A percentile compares a stretch with the other conserved stretches of the same genome.
Evolutionary conservation across 2,329 filamentous ascomycete species (phyloP).

Genomic region (Blumeriella jaapii): DNA sequence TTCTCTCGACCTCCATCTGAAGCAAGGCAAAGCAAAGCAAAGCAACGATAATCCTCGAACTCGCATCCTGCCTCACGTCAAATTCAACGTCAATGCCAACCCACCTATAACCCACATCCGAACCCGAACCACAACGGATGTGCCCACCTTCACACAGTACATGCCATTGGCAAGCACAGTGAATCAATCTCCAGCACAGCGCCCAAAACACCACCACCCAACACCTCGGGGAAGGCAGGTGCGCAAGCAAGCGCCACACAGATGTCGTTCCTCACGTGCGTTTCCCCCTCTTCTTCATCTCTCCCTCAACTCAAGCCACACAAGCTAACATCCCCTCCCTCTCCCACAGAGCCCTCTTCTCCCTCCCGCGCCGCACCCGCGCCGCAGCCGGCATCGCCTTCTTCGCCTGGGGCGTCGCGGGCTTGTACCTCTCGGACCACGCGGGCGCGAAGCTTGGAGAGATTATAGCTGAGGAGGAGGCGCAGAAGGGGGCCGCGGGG

Average conservation of each 20-base stretch:
- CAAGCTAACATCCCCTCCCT: background rate
- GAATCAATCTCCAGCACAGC: too few species aligned
- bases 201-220: too few species aligned
- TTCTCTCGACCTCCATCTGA: too few species aligned
- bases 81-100: too few species aligned
- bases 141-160: too few species aligned
- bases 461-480: too few species aligned
- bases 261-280: background rate
- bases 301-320: background rate
- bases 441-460: constrained; percentile 65
- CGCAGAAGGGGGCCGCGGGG: background rate
- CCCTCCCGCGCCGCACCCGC: constrained; percentile 58
- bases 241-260: background rate
- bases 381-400: constrained; percentile 61
- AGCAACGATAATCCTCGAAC: too few species aligned
- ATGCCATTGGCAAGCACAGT: too few species aligned
- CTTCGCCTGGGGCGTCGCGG: constrained; percentile 63
- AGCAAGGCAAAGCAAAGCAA: too few species aligned
- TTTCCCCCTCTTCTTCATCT: background rate
- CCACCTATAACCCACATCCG: too few species aligned
- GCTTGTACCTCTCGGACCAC: constrained; percentile 61
- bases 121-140: too few species aligned
- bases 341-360: constrained; percentile 41
- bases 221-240: background rate
- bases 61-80: too few species aligned